These are phyloP conservation scores for Colletotrichum sp. DNA, from an alignment of 2,329 filamentous ascomycete species.

Conservation along the genomic window DNA sequence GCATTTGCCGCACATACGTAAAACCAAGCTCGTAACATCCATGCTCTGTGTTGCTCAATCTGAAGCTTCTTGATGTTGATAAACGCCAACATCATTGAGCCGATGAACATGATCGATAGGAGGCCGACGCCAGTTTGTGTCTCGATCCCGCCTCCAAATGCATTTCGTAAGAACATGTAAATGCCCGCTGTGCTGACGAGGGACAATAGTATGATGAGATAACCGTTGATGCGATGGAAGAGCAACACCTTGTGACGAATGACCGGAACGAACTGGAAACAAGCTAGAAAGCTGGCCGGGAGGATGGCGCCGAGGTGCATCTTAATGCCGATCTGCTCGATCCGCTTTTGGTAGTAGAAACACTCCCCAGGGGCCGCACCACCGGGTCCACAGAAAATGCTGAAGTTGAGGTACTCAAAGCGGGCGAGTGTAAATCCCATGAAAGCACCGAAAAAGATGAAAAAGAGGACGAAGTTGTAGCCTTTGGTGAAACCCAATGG, in stretches of 20 bases:
- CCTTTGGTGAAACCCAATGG: constrained; percentile 59
- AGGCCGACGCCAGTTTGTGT: constrained; percentile 50
- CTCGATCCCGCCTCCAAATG: constrained; percentile 59
- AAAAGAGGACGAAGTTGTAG: constrained; percentile 63
- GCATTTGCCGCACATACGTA: constrained; percentile 36
- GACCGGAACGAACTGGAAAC: constrained; percentile 53
- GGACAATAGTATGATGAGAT: constrained; percentile 54
- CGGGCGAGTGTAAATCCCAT: constrained; percentile 54
- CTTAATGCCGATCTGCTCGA: constrained; percentile 44
- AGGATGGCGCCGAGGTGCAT: constrained; percentile 50
- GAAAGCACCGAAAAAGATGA: constrained; percentile 50
- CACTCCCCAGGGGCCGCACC: constrained; percentile 40
- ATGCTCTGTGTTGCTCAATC: constrained; percentile 67
- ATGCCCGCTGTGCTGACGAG: constrained; percentile 50
- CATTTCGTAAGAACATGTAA: constrained; percentile 54
- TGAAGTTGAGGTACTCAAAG: constrained; percentile 49
- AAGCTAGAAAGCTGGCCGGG: constrained; percentile 46
- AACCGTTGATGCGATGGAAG: constrained; percentile 66
- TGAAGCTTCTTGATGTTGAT: constrained; percentile 64
- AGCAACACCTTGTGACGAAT: constrained; percentile 52
- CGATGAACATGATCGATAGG: constrained; percentile 48
- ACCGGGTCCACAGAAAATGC: constrained; percentile 23
- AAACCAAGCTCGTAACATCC: constrained; percentile 65
- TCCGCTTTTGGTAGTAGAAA: constrained; percentile 33
- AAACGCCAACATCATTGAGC: constrained; percentile 50